Evolutionary conservation across 768 basidiomycete genomes (phyloP).

Genomic region (Dendrothele bispora): DNA sequence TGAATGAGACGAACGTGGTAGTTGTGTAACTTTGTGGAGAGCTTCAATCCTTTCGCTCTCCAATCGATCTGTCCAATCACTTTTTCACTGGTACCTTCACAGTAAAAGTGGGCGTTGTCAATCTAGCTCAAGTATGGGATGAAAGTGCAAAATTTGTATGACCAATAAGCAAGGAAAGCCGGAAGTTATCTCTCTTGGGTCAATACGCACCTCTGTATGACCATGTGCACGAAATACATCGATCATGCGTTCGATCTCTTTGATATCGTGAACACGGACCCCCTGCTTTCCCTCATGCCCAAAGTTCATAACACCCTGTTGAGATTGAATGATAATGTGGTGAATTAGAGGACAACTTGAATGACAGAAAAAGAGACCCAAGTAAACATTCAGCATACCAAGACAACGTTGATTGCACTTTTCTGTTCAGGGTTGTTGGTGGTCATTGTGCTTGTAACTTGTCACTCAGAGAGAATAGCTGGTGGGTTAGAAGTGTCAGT

Average conservation of each 20-base stretch:
- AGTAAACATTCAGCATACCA: slow-evolving; percentile 4
- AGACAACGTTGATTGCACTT: slow-evolving; percentile 13
- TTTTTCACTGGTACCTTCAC: slow-evolving; percentile 19
- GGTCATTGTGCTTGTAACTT: too few species aligned
- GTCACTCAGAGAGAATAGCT: too few species aligned
- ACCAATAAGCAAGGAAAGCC: too few species aligned
- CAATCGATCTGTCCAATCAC: slow-evolving; percentile 41
- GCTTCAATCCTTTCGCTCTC: slow-evolving; percentile 37
- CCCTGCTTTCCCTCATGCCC: slow-evolving; percentile 8
- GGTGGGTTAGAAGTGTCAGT: too few species aligned
- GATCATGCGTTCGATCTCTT: slow-evolving; percentile 27
- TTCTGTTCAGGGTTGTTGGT: slow-evolving; percentile 4
- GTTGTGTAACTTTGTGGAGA: slow-evolving; percentile 51
- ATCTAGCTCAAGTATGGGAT: too few species aligned
- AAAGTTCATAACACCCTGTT: slow-evolving; percentile 14
- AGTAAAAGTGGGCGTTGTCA: slow-evolving; percentile 12
- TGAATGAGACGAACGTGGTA: slow-evolving; percentile 13
- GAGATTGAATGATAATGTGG: too few species aligned
- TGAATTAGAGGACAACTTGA: too few species aligned
- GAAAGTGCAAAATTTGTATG: too few species aligned
- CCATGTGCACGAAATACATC: slow-evolving; percentile 46
- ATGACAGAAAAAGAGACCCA: neutral
- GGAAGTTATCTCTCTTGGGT: too few species aligned
- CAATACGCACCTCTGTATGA: slow-evolving; percentile 40
- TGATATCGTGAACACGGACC: slow-evolving; percentile 8